Percentiles rank a stretch among this genome's conserved stretches.
Evolutionary conservation across 192 early-diverging fungal species (phyloP).

Genomic region (Backusella sp.): DNA sequence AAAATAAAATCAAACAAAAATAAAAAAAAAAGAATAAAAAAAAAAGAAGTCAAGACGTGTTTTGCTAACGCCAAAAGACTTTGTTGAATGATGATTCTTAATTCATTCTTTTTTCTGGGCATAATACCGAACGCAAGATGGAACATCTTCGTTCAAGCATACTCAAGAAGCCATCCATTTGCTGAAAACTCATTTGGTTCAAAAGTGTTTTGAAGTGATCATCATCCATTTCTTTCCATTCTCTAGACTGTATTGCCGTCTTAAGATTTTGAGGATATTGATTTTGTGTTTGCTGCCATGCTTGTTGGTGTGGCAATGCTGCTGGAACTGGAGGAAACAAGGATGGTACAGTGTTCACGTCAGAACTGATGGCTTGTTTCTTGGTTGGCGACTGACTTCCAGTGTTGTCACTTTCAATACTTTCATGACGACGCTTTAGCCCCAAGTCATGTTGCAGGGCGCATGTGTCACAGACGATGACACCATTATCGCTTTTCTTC

Average conservation of each 20-base stretch:
- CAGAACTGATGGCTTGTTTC: background rate
- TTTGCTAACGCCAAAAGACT: background rate
- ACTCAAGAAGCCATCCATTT: conserved; percentile 51
- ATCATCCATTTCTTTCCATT: conserved; percentile 29
- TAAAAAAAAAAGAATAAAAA: background rate
- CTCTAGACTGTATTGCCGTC: background rate
- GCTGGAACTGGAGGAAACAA: background rate
- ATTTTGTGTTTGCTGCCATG: background rate
- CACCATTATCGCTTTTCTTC: conserved; percentile 67
- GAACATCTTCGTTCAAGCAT: conserved; percentile 57
- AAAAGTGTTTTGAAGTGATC: conserved; percentile 27
- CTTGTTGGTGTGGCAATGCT: background rate
- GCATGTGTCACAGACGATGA: conserved; percentile 75
- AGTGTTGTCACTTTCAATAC: background rate
- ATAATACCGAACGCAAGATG: conserved; percentile 36
- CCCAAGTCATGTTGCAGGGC: conserved; percentile 40
- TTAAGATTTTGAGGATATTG: background rate
- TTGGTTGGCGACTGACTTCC: background rate
- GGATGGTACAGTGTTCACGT: background rate
- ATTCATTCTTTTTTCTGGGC: background rate
- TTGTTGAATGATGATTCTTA: background rate
- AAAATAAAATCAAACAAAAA: background rate
- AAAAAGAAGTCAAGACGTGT: background rate
- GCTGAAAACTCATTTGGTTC: conserved; percentile 44
- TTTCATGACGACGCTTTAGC: conserved; percentile 34